Conservation (phyloP, 305 asterid species). For the Fraxinus velutina region DNA sequence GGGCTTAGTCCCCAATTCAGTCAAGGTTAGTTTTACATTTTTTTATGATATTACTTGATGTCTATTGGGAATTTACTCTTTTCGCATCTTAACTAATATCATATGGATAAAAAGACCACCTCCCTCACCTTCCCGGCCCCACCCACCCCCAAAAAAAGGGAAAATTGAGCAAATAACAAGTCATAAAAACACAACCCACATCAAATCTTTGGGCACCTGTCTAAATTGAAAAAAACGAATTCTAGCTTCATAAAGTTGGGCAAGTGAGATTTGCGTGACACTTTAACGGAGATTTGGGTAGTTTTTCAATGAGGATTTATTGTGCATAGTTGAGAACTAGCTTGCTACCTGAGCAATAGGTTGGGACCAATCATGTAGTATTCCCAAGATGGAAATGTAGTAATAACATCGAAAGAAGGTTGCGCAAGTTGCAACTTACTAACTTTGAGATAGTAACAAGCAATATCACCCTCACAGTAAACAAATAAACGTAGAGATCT, state of each 20-base stretch:
- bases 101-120: neutral
- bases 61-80: neutral
- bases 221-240: neutral
- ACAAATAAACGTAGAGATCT: neutral
- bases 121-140: neutral
- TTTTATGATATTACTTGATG: neutral
- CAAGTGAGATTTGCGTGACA: neutral
- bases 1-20: conserved; percentile 90
- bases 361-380: neutral
- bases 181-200: neutral
- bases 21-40: conserved; percentile 58
- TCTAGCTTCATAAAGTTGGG: neutral
- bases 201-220: neutral
- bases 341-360: neutral
- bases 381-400: neutral
- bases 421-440: neutral
- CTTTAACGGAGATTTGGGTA: neutral
- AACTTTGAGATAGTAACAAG: neutral
- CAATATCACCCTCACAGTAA: neutral
- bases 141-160: neutral
- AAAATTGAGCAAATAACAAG: neutral
- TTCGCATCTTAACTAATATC: neutral
- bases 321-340: neutral
- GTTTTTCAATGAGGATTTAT: neutral
- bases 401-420: neutral